phyloP scores from a whole-genome alignment of 2,329 filamentous ascomycete species.

The Chrysoporthe austroafricana region DNA sequence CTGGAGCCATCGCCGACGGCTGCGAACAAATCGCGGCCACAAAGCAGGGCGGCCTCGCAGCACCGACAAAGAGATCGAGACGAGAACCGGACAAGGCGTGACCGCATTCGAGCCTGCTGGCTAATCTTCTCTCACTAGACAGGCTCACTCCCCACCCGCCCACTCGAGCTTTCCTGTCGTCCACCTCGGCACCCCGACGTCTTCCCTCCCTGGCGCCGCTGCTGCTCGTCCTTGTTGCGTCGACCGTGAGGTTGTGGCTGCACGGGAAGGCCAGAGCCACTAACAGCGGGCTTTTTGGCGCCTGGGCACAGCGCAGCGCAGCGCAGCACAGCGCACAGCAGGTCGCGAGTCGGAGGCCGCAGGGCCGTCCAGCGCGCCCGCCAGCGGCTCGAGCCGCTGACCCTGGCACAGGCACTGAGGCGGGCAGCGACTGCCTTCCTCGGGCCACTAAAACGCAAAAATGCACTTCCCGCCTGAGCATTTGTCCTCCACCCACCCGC shows the following conservation, averaged over 20 bases:
- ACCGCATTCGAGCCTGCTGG: constrained; percentile 14
- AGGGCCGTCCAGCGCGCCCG: constrained; percentile 24
- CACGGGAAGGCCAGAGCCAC: background rate
- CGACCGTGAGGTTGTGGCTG: background rate
- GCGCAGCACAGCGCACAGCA: background rate
- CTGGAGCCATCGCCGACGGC: background rate
- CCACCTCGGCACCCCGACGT: background rate
- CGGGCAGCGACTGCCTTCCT: constrained; percentile 19
- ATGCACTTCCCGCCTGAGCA: constrained; percentile 34
- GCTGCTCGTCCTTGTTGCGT: background rate
- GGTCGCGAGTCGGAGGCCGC: background rate
- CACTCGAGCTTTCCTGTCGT: background rate
- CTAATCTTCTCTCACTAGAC: constrained; percentile 6
- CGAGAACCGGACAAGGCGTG: background rate
- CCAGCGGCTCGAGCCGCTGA: constrained; percentile 25
- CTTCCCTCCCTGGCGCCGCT: background rate
- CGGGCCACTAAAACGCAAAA: constrained; percentile 36
- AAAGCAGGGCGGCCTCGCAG: background rate
- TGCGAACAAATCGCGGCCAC: background rate
- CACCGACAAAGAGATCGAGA: background rate
- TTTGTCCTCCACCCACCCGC: constrained; percentile 30
- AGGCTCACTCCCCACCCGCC: background rate
- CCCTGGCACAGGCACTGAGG: constrained; percentile 20
- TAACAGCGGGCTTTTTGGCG: background rate
- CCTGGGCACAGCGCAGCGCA: background rate